phyloP scores from a whole-genome alignment of 2,329 filamentous ascomycete species.

The Sporothrix globosa region DNA sequence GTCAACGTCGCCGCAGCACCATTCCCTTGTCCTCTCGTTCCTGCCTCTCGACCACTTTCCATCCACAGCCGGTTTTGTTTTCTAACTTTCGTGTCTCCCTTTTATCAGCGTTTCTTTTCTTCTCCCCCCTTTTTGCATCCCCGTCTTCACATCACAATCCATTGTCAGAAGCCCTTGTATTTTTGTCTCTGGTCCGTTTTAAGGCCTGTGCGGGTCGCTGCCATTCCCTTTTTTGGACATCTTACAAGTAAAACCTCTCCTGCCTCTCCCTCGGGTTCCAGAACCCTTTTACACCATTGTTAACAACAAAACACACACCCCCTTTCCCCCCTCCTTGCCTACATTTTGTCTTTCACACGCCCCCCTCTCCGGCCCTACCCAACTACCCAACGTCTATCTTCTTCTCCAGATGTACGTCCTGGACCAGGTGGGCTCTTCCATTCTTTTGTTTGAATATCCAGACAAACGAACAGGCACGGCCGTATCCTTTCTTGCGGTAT shows the following conservation, averaged over 20 bases:
- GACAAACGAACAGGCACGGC: conserved; percentile 18
- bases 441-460: conserved; percentile 22
- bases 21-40: background rate
- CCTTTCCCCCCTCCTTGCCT: background rate
- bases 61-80: background rate
- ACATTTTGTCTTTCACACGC: background rate
- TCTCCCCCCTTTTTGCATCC: background rate
- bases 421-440: conserved; percentile 6
- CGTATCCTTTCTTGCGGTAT: conserved; percentile 6
- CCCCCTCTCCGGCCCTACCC: background rate
- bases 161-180: conserved; percentile 19
- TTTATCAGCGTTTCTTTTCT: background rate
- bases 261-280: conserved; percentile 14
- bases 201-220: conserved; percentile 13
- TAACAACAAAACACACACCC: conserved; percentile 16
- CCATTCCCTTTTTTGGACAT: conserved; percentile 15
- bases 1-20: conserved; percentile 16
- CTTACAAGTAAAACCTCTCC: conserved; percentile 1
- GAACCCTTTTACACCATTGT: conserved; percentile 21
- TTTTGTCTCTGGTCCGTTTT: conserved; percentile 5
- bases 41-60: background rate
- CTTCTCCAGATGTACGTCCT: conserved; percentile 21
- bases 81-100: background rate
- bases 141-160: conserved; percentile 11
- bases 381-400: conserved; percentile 10